These are phyloP conservation scores for Uncinocarpus reesii DNA, from an alignment of 2,329 filamentous ascomycete species.

Conservation along the genomic window DNA sequence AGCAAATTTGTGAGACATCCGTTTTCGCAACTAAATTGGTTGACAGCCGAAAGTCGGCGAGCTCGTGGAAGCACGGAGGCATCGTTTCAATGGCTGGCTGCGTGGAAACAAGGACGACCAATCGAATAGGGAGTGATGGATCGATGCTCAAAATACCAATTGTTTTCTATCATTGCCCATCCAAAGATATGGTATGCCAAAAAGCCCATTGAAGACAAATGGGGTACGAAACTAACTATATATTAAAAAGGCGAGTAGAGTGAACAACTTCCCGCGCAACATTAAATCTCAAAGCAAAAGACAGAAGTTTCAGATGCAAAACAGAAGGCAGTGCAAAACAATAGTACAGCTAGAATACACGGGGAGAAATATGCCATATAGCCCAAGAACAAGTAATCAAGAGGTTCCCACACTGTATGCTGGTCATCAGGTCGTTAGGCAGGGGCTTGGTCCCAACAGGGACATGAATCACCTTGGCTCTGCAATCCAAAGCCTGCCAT, in stretches of 20 bases:
- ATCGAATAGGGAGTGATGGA: too few relatives aligned
- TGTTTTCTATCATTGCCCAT: too few relatives aligned
- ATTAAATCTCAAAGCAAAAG: background rate
- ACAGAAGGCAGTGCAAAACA: background rate
- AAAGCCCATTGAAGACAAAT: too few relatives aligned
- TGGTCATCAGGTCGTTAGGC: constrained; percentile 10
- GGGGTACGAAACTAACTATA: background rate
- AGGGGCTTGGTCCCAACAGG: background rate
- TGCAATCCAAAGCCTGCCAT: background rate
- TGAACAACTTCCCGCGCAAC: background rate
- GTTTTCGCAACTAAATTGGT: background rate
- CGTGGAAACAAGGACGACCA: too few relatives aligned
- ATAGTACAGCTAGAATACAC: constrained; percentile 11
- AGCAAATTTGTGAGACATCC: constrained; percentile 10
- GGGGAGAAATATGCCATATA: constrained; percentile 8
- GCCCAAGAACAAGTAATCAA: constrained; percentile 4
- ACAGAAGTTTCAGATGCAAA: background rate
- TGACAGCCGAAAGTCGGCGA: too few relatives aligned
- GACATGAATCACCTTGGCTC: background rate
- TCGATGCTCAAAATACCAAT: too few relatives aligned
- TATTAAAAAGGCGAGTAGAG: background rate
- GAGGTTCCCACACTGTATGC: constrained; percentile 4
- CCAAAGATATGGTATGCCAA: too few relatives aligned
- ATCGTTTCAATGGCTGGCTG: too few relatives aligned
- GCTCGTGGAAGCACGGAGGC: too few relatives aligned